Base-by-base conservation (phyloP, 2,329 filamentous ascomycete genomes). In the Neurospora crassa region DNA sequence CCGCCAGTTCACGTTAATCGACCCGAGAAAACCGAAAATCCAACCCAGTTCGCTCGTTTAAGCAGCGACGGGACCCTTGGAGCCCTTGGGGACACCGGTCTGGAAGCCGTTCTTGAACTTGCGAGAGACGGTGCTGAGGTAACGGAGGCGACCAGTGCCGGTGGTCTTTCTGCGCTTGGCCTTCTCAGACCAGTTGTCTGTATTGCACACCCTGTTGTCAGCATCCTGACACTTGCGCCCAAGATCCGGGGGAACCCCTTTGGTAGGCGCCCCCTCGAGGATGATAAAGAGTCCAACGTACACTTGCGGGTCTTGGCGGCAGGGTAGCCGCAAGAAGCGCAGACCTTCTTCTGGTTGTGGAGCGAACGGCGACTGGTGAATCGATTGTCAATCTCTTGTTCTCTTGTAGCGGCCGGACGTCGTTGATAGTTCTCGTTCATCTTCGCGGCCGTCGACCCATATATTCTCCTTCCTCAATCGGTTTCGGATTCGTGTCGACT, bases 181-280 rank as follows among this genome's bases (percentile, higher is more conserved):
- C 92, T 99, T 99, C 90, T 98, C 95, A 85, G 92, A 90, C 96
- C 96, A 99, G 92, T 99, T 97, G 91, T 91, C 95, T 98, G 82
- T 70, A 40, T 68, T 72, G 41, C 29, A n/a, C 63, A 29, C 72
- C 69, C 43, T 59, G 41, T 41, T 73, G 74, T 78, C 73, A 78
- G 76, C 74, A 73, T 29, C 69, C 24, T 63, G 53, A 63, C 53
- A 63, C 53, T 37, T 63, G 53, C 68, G 43, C 67, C 70, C 40
- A 16, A 68, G n/a, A 40, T 68, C 37, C 14, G 16, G 20, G 37
- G 5, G 68, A 8, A 6, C 41, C 29, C 68, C 14, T 47, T 20
- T 5, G 40, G 16, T 11, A 53, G 14, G 47, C 24, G 6, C 16
- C 29, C 37, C 34, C 37, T 53, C 63, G 72, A 41, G 70, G 53